Conservation (phyloP, 768 basidiomycete species). For the Hericium alpestre region DNA sequence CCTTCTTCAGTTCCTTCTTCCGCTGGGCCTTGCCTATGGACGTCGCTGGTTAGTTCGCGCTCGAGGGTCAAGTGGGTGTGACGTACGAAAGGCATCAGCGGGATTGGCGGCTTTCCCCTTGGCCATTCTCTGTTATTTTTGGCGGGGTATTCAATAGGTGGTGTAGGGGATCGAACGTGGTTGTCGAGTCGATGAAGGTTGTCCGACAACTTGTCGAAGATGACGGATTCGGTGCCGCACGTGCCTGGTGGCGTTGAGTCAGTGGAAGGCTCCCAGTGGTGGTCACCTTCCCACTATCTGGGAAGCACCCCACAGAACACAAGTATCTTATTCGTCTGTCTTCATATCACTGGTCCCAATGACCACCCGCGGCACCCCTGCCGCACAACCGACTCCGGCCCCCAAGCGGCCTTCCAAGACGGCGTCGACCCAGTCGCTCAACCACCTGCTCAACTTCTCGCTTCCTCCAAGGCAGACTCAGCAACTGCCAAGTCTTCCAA, state of each 20-base stretch:
- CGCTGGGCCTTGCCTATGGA: conserved; percentile 76
- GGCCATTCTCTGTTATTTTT: conserved; percentile 38
- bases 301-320: conserved; percentile 29
- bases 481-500: conserved; percentile 44
- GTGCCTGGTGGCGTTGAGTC: conserved; percentile 20
- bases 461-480: conserved; percentile 77
- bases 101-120: conserved; percentile 86
- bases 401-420: conserved; percentile 60
- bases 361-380: conserved; percentile 17
- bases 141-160: too few relatives aligned
- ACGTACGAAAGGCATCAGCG: conserved; percentile 85
- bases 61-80: neutral
- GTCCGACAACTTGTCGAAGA: neutral
- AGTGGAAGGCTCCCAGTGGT: conserved; percentile 14
- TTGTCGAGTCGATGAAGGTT: conserved; percentile 25
- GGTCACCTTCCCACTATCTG: conserved; percentile 35
- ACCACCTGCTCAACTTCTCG: conserved; percentile 89
- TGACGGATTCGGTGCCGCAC: conserved; percentile 13
- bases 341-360: conserved; percentile 2
- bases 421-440: conserved; percentile 54
- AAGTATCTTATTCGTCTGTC: conserved; percentile 1
- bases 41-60: too few relatives aligned
- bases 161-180: conserved; percentile 39
- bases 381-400: conserved; percentile 22
- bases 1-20: conserved; percentile 95